Evolutionary conservation across 2,329 filamentous ascomycete genomes (phyloP), one percentile per base, ranked within the genome.

Genomic region (Aspergillus glaucus): DNA sequence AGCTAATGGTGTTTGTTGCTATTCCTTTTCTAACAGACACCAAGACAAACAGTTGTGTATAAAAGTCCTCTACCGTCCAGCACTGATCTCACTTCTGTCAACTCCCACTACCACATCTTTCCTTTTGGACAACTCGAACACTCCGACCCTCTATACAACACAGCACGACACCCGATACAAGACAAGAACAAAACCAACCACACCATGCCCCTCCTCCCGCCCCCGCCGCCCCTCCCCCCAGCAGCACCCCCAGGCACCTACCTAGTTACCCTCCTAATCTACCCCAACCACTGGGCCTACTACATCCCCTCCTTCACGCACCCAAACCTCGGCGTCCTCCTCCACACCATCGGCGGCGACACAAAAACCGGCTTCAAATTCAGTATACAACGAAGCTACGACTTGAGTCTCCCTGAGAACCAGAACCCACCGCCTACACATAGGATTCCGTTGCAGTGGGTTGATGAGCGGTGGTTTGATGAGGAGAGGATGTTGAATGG

Each of bases 251-350:
- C 40, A 1, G 53, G 53, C 0, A 51, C 58, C 4, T 59, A 62
- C 34, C 39, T 65, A 4, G 50, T 68, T 10, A 58, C 66, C 28
- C 46, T 69, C 4, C 43, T 68, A 14, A 60, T 58, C 21, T 66
- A 51, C 53, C 68, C 61, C 45, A 66, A 70, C 46, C 65, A 70
- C 53, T 70, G 66, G 66, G 61, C 63, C 1, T 69, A 66, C 42
- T 69, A 50, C 36, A 40, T 69, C 1, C 43, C 44, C 19, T 62
- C 62, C 0, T 49, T 41, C 4, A 0, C 6, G 0, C 10, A 58
- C n/a, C 43, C 52, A 1, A 32, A 58, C 6, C n/a, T 60, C 2
- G 65, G 66, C 6, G 58, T 64, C 6, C n/a, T 56, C 26, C 52
- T 68, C 7, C 60, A 67, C 15, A 65, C 63, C 2, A 57, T 55